Evolutionary conservation across 768 basidiomycete species (phyloP), one percentile per base, ranked within the genome.

Genomic region (Boletus tylopilopsis): DNA sequence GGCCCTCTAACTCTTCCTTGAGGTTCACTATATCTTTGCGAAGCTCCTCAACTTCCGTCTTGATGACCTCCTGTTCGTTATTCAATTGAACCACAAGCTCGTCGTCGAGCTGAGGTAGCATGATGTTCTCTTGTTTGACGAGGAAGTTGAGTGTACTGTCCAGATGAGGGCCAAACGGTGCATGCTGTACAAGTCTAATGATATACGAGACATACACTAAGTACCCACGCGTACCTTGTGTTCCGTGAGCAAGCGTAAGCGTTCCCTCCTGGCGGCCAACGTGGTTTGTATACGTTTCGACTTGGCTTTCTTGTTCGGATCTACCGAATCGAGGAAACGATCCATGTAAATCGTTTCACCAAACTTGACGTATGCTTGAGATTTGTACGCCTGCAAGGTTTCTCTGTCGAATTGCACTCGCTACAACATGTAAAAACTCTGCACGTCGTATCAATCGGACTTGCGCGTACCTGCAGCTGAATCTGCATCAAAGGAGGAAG

Each of bases 341-440:
- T 96, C 94, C 80, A 98, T 82, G 62, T 81, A 85, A 13, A 99
- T 75, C 10, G 82, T 87, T 67, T 94, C 89, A 16, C 77, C 83
- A 63, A 95, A 96, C 60, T 85, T 88, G 56, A 99, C 86, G 66
- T 93, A 95, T 4, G 92, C 93, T 62, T 99, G 95, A 6, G 90
- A 93, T 68, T 99, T 99, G 75, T 90, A 93, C 15, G 93, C 85
- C 56, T 94, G 89, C 47, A 91, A 76, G 1, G 88, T 92, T 57
- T 91, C 87, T 9, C 92, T 81, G 64, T 98, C 92, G 72, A 93
- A 98, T 76, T 95, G 93, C 5, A 93, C 94, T 49, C 94, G 76
- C 92, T 94, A 57, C 18, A 21, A 43, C 41, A 40, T 54, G 44
- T 57, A 35, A 45, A 52, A 44, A 49, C 16, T n/a, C 41, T 40